phyloP scores from a whole-genome alignment of 371 early-diverging fungal species.

The Dichotomocladium elegans region DNA sequence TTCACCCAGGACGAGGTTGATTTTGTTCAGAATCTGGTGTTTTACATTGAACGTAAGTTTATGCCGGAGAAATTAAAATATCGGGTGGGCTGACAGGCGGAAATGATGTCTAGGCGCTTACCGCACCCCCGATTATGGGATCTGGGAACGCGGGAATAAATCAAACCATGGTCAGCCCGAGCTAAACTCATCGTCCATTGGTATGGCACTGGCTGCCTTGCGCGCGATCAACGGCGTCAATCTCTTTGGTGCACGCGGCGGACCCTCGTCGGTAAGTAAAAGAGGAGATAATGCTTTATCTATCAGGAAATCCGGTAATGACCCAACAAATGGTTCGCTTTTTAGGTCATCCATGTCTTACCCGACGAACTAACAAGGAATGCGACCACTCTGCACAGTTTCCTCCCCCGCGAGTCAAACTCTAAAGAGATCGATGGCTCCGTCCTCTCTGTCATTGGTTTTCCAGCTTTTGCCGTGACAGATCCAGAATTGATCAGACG shows the following conservation, averaged over 20 bases:
- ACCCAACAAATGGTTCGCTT: not conserved
- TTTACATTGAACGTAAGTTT: slow-evolving; percentile 76
- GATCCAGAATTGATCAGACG: slow-evolving; percentile 62
- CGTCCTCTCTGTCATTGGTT: slow-evolving; percentile 80
- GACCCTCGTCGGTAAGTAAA: slow-evolving; percentile 67
- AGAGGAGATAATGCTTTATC: too few species aligned
- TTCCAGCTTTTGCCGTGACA: slow-evolving; percentile 85
- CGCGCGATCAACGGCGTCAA: slow-evolving; percentile 87
- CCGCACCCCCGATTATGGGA: slow-evolving; percentile 86
- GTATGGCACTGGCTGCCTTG: slow-evolving; percentile 88
- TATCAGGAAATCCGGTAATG: not conserved
- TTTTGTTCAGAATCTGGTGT: slow-evolving; percentile 88
- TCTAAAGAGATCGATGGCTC: slow-evolving; percentile 91
- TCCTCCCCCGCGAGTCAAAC: slow-evolving; percentile 85
- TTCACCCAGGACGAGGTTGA: slow-evolving; percentile 87
- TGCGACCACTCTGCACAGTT: slow-evolving; percentile 74
- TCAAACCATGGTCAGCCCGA: slow-evolving; percentile 87
- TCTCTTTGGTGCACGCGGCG: slow-evolving; percentile 81
- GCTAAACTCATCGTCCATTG: slow-evolving; percentile 84
- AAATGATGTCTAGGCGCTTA: slow-evolving; percentile 34
- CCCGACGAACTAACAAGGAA: slow-evolving; percentile 89
- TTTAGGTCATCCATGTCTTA: slow-evolving; percentile 73
- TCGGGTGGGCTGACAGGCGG: not conserved
- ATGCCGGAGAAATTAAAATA: not conserved
- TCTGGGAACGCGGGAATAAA: slow-evolving; percentile 93